Percentiles rank a stretch among this genome's conserved stretches.
Evolutionary conservation across 805 yeast species (phyloP).

Genomic region (Metschnikowia anglica): DNA sequence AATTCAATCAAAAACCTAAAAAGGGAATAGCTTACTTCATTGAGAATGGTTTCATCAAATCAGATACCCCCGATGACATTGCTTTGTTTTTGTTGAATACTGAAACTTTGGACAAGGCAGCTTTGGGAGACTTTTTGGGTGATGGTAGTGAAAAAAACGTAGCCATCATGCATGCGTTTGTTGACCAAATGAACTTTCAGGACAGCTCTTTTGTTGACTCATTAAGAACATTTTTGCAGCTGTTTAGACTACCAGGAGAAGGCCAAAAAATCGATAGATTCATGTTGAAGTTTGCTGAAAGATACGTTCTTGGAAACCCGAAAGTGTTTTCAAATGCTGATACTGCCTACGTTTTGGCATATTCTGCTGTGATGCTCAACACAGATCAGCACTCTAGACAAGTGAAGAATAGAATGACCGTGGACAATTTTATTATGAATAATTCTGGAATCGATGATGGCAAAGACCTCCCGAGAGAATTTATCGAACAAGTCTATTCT

Average conservation of each 20-base stretch:
- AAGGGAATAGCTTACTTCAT: conserved; percentile 68
- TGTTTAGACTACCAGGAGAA: conserved; percentile 95
- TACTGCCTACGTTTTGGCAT: conserved; percentile 87
- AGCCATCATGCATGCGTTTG: conserved; percentile 89
- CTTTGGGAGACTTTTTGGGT: conserved; percentile 89
- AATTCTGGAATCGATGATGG: conserved; percentile 93
- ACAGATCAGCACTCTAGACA: conserved; percentile 92
- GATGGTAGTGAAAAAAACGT: conserved; percentile 79
- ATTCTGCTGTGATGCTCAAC: conserved; percentile 88
- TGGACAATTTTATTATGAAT: conserved; percentile 81
- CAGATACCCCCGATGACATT: conserved; percentile 62
- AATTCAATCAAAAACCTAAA: conserved; percentile 83
- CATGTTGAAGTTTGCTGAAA: conserved; percentile 95
- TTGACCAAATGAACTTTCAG: conserved; percentile 79
- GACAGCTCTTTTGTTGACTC: conserved; percentile 77
- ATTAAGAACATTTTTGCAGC: conserved; percentile 76
- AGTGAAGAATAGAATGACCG: conserved; percentile 81
- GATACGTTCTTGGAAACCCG: conserved; percentile 87
- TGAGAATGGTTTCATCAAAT: conserved; percentile 59
- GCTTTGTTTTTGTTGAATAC: conserved; percentile 72
- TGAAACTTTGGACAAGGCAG: conserved; percentile 77
- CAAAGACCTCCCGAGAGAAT: conserved; percentile 73
- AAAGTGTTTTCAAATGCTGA: conserved; percentile 87
- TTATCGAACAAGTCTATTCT: conserved; percentile 63
- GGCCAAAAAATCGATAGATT: conserved; percentile 96